phyloP scores from a whole-genome alignment of 805 yeast genomes.

The Torulaspora indica region DNA sequence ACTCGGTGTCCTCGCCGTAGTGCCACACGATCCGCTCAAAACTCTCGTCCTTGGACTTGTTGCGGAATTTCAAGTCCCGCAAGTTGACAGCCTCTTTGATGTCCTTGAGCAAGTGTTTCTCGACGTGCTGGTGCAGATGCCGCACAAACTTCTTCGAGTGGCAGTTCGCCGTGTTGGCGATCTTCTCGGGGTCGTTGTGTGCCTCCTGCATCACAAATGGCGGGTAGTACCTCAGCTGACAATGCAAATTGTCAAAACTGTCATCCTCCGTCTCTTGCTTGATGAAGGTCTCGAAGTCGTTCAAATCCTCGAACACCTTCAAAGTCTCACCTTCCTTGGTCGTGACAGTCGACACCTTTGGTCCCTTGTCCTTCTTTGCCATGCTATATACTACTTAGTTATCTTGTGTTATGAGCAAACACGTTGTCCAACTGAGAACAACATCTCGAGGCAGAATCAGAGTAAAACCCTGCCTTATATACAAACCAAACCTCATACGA shows the following conservation, averaged over 20 bases:
- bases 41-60: slow-evolving; percentile 44
- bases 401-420: neutral
- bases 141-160: slow-evolving; percentile 67
- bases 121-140: slow-evolving; percentile 69
- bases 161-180: slow-evolving; percentile 67
- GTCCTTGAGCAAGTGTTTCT: slow-evolving; percentile 64
- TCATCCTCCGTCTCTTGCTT: slow-evolving; percentile 74
- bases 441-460: neutral
- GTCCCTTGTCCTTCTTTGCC: slow-evolving; percentile 34
- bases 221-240: slow-evolving; percentile 63
- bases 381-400: too few relatives aligned
- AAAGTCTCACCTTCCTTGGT: slow-evolving; percentile 32
- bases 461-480: neutral
- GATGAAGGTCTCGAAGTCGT: slow-evolving; percentile 57
- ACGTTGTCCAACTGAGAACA: neutral
- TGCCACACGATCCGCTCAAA: slow-evolving; percentile 56
- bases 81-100: slow-evolving; percentile 58
- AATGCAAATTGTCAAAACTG: slow-evolving; percentile 64
- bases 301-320: slow-evolving; percentile 55
- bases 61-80: slow-evolving; percentile 46
- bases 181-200: slow-evolving; percentile 64
- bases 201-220: slow-evolving; percentile 66
- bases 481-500: too few relatives aligned
- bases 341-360: slow-evolving; percentile 28
- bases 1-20: slow-evolving; percentile 54